Conservation (phyloP, 108 stramenopile species). For the Pelagomonas calceolata region DNA sequence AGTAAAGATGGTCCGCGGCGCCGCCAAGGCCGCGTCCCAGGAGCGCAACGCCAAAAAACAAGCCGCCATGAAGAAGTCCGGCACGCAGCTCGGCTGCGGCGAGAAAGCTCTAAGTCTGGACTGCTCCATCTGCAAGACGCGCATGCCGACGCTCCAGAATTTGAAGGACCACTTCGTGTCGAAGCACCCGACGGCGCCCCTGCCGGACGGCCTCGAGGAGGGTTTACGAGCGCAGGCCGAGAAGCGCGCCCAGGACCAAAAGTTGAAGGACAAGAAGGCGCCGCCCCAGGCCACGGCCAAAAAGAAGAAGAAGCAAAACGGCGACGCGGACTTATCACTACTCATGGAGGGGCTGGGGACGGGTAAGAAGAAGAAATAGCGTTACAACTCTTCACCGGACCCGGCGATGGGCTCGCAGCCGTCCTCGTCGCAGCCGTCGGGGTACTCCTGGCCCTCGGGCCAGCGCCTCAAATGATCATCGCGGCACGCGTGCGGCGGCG, state of each 20-base stretch:
- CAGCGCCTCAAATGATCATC: no score
- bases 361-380: not conserved
- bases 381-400: no score
- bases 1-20: not conserved
- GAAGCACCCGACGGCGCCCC: not conserved
- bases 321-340: not conserved
- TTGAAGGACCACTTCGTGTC: not conserved
- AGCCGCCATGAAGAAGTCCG: not conserved
- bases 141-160: not conserved
- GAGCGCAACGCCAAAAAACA: not conserved
- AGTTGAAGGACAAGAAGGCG: not conserved
- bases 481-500: slow-evolving; percentile 22
- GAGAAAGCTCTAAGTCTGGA: not conserved
- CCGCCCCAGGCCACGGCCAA: not conserved
- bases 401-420: no score
- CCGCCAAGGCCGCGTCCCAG: not conserved
- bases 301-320: not conserved
- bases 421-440: no score
- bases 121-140: not conserved
- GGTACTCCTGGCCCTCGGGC: no score
- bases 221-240: not conserved
- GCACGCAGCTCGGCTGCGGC: not conserved
- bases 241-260: not conserved
- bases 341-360: not conserved
- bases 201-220: not conserved